These are phyloP conservation scores for Margaritispora aquatica DNA, from an alignment of 495 filamentous ascomycete species.

Conservation along the genomic window DNA sequence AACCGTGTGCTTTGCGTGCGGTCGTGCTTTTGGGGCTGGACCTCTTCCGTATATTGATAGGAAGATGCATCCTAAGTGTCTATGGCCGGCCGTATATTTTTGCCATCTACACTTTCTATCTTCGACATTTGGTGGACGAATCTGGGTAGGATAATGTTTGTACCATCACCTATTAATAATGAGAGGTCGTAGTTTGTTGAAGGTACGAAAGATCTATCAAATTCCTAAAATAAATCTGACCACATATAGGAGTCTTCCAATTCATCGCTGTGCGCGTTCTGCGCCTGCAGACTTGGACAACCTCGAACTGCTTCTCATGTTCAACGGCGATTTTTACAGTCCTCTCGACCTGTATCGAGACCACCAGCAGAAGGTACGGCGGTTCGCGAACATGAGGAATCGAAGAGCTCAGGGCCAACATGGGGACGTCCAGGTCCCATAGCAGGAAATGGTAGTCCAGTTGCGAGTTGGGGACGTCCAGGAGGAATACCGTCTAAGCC, in stretches of 20 bases:
- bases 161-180: slow-evolving; percentile 11
- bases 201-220: slow-evolving; percentile 8
- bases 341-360: slow-evolving; percentile 11
- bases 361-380: slow-evolving; percentile 13
- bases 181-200: slow-evolving; percentile 21
- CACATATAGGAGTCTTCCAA: slow-evolving; percentile 19
- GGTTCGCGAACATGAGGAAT: slow-evolving; percentile 5
- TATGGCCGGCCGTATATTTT: slow-evolving; percentile 8
- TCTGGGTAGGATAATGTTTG: too few species aligned
- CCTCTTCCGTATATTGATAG: not conserved
- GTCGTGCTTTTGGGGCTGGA: not conserved
- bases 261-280: slow-evolving; percentile 24
- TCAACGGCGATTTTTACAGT: slow-evolving; percentile 22
- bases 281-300: slow-evolving; percentile 22
- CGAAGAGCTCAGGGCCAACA: not conserved
- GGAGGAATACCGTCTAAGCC: not conserved
- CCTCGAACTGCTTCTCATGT: slow-evolving; percentile 15
- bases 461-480: slow-evolving; percentile 4
- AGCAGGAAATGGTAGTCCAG: slow-evolving; percentile 1
- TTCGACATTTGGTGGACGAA: too few species aligned
- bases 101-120: too few species aligned
- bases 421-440: slow-evolving; percentile 1
- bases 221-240: slow-evolving; percentile 5
- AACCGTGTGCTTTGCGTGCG: not conserved
- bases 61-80: not conserved